Base-by-base conservation (phyloP, 768 basidiomycete genomes). In the Suillus bovinus region DNA sequence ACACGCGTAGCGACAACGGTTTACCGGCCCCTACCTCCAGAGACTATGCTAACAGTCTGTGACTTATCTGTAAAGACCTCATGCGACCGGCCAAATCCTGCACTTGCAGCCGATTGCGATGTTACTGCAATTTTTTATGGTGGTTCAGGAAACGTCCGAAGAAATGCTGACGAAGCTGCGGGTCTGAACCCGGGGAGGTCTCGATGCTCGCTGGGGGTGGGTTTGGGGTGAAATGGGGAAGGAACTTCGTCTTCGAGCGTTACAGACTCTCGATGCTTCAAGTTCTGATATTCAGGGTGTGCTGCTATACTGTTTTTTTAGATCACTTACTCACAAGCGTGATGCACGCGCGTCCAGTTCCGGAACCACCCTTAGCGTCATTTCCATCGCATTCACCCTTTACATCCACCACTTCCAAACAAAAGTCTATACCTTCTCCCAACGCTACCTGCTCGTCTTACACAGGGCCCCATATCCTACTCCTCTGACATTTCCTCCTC, bases 401-500 rank as follows among this genome's bases (percentile, higher is more conserved):
- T 4, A 41, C 36, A 6, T 59, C 49, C 29, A 20, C 20, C 29
- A 50, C 49, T 31, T 53, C 38, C 27, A 27, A 56, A 3, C 66
- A 62, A 42, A 55, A 58, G 46, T 63, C 58, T 20, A 57, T 66
- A 47, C 39, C 63, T 4, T 53, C 16, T 49, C 59, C 67, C 16
- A 49, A n/a, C 63, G 10, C 46, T 65, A n/a, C 60, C 61, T n/a
- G 47, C 52, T n/a, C 68, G 49, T 41, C 59, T 34, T 34, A 4
- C 47, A 39, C n/a, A 54, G 39, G 61, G 46, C 67, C 73, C 22
- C 64, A 76, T 41, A 63, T 66, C 61, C 52, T 73, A 60, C 69
- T 70, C 77, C 5, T 85, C 86, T 61, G 85, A 87, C 71, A 70
- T 82, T 17, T 85, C 84, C n/a, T 89, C 88, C 2, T 90, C 64